These are phyloP conservation scores for Paecilomyces fulvus DNA, from an alignment of 2,329 filamentous ascomycete genomes.

Conservation along the genomic window DNA sequence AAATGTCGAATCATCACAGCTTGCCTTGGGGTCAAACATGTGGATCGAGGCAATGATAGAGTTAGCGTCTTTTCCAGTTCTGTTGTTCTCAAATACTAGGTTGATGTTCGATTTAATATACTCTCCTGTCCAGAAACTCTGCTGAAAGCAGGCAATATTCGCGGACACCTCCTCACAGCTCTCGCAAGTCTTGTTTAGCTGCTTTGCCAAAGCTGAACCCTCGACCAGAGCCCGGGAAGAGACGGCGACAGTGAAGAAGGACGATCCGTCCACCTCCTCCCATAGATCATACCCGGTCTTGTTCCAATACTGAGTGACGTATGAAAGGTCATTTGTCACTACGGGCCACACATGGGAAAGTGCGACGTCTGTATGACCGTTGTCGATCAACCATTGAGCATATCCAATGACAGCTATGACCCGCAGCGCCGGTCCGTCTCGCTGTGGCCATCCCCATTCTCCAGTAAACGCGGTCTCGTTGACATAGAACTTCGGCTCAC, in stretches of 20 bases:
- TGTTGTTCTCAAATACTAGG: conserved; percentile 46
- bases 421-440: conserved; percentile 69
- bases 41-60: conserved; percentile 49
- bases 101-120: conserved; percentile 62
- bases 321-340: conserved; percentile 65
- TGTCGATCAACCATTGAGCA: conserved; percentile 60
- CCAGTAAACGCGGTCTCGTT: conserved; percentile 54
- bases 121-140: conserved; percentile 60
- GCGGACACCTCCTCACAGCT: conserved; percentile 59
- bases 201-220: conserved; percentile 57
- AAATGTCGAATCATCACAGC: conserved; percentile 49
- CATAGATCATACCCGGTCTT: conserved; percentile 64
- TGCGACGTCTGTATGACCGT: conserved; percentile 49
- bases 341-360: conserved; percentile 60
- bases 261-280: conserved; percentile 70
- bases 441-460: conserved; percentile 68
- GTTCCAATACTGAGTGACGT: conserved; percentile 49
- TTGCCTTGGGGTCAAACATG: conserved; percentile 25
- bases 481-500: conserved; percentile 65
- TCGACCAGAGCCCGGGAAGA: conserved; percentile 55
- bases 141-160: conserved; percentile 63
- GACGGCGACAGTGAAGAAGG: conserved; percentile 67
- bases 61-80: conserved; percentile 65
- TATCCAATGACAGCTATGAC: conserved; percentile 67
- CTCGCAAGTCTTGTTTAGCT: conserved; percentile 52